A percentile compares a stretch with the other conserved stretches of the same genome.
Conservation (phyloP, 2,329 filamentous ascomycete genomes). For the Mycosphaerelloides madeirae region DNA sequence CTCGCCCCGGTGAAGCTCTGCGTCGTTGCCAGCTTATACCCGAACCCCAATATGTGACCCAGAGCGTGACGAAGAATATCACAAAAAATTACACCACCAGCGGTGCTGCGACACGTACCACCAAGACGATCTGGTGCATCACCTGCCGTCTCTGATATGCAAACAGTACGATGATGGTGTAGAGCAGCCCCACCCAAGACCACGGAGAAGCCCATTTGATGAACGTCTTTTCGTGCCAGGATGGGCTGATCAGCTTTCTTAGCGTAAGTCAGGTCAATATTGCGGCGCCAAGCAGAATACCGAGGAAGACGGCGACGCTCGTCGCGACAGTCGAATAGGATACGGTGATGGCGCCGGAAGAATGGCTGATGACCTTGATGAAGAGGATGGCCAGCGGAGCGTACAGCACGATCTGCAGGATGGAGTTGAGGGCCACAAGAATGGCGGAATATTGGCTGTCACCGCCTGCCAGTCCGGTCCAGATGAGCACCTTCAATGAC, state of each 20-base stretch:
- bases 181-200: slow-evolving; percentile 77
- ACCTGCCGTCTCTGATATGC: slow-evolving; percentile 73
- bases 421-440: slow-evolving; percentile 44
- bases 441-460: slow-evolving; percentile 75
- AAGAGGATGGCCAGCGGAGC: slow-evolving; percentile 44
- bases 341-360: slow-evolving; percentile 40
- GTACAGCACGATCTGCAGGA: slow-evolving; percentile 45
- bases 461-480: slow-evolving; percentile 72
- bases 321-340: slow-evolving; percentile 56
- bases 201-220: slow-evolving; percentile 65
- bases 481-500: slow-evolving; percentile 53
- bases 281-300: slow-evolving; percentile 73
- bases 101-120: slow-evolving; percentile 74
- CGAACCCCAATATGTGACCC: slow-evolving; percentile 63
- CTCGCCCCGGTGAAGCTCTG: slow-evolving; percentile 87
- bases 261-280: slow-evolving; percentile 67
- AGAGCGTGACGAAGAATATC: slow-evolving; percentile 68
- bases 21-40: slow-evolving; percentile 63
- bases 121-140: slow-evolving; percentile 76
- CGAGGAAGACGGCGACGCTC: slow-evolving; percentile 78
- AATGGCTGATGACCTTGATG: slow-evolving; percentile 57
- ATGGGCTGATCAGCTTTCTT: slow-evolving; percentile 49
- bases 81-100: slow-evolving; percentile 69
- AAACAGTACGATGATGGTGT: slow-evolving; percentile 82
- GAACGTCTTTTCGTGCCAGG: slow-evolving; percentile 65